Evolutionary conservation across 768 basidiomycete species (phyloP), one percentile per base, ranked within the genome.

Genomic region (Coprinopsis marcescibilis): DNA sequence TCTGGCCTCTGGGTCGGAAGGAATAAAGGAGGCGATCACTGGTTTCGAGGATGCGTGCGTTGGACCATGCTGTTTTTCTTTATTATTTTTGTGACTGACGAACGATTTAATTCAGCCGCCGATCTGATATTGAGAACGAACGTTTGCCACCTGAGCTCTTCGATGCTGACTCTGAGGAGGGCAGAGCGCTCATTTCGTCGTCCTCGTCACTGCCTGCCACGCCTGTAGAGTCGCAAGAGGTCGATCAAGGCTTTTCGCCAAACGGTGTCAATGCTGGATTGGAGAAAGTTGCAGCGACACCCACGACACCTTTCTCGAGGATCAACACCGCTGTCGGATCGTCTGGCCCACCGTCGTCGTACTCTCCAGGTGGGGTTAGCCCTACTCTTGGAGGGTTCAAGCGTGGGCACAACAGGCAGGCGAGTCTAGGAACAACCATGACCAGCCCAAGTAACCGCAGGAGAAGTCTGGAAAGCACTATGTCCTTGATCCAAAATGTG

Each of bases 71-170:
- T 30, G 34, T 35, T 43, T 6, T 27, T 32, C 39, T 34, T 30
- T 17, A 20, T 24, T 4, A 20, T n/a, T 41, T 26, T 14, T 41
- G 24, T 29, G 33, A 36, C 17, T 23, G 38, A 40, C 38, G 17
- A 8, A 40, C 38, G 20, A 19, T 35, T n/a, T 29, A 24, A 12
- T 25, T 20, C 54, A 94, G 92, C 33, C 91, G 93, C 51, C 94
- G 93, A 70, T 91, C 89, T 35, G 96, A 98, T 72, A 97, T 98
- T 55, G 95, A 98, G 68, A 98, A 98, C 67, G 96, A 99, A 66
- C 85, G 93, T 26, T 72, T 98, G n/a, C 96, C 95, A 2, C 95
- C 95, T 2, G 92, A 97, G 13, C 75, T 99, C 14, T 86, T 91
- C 61, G 94, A 97, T 58, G 84, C 81, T 4, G 69, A 76, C 52